Percentiles rank a stretch among this genome's conserved stretches.
Conservation (phyloP, 441 rosid genomes). For the Rhodomyrtus psidioides region DNA sequence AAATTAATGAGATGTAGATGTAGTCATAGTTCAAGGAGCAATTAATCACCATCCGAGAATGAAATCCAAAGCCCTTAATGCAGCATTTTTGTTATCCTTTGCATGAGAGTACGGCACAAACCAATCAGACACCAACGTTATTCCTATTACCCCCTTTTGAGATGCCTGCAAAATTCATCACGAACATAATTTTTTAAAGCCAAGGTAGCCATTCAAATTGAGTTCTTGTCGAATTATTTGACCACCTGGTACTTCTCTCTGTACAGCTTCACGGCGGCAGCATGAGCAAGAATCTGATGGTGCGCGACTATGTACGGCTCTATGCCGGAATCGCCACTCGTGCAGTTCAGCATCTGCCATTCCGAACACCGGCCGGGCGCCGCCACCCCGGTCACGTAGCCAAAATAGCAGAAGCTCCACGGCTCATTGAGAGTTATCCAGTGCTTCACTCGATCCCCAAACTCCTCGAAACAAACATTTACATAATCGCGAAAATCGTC, state of each 20-base stretch:
- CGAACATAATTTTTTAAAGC: background rate
- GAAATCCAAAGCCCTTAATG: background rate
- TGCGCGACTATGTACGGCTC: background rate
- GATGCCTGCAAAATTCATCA: background rate
- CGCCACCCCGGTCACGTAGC: background rate
- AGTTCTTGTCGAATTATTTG: background rate
- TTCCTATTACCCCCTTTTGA: slow-evolving; percentile 2
- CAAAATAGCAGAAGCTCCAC: background rate
- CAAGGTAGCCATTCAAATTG: background rate
- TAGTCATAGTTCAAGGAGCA: background rate
- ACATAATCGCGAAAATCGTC: background rate
- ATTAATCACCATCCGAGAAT: slow-evolving; percentile 1
- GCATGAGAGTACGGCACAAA: background rate
- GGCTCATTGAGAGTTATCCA: slow-evolving; percentile 7
- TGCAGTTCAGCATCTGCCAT: slow-evolving; percentile 6
- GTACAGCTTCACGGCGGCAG: slow-evolving; percentile 2
- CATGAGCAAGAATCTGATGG: slow-evolving; percentile 4
- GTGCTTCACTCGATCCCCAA: slow-evolving; percentile 6
- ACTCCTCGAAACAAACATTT: slow-evolving; percentile 3
- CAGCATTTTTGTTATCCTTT: background rate
- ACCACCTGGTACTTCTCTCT: slow-evolving; percentile 3
- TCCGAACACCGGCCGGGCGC: background rate
- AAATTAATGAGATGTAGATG: background rate
- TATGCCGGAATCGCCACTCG: background rate
- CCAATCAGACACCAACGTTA: background rate